phyloP scores from a whole-genome alignment of 2,329 filamentous ascomycete species.

The Geosmithia putterillii region DNA sequence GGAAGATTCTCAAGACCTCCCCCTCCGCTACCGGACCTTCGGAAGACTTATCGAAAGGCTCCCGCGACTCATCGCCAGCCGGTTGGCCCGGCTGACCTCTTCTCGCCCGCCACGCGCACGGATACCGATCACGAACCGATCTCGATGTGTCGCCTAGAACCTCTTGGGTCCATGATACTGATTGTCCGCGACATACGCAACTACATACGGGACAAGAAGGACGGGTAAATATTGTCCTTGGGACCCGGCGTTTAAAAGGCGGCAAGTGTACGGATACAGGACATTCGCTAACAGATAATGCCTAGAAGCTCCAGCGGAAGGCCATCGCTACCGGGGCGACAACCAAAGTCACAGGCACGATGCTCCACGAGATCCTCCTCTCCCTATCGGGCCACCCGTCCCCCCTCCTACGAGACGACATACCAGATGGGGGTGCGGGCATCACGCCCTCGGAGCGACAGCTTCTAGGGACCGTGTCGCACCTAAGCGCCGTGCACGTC shows the following conservation, averaged over 20 bases:
- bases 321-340: neutral
- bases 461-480: slow-evolving; percentile 64
- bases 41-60: neutral
- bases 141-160: slow-evolving; percentile 41
- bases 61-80: neutral
- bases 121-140: neutral
- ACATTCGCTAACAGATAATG: no score
- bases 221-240: no score
- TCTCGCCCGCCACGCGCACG: neutral
- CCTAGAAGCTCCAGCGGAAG: no score
- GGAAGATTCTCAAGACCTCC: neutral
- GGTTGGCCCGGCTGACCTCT: neutral
- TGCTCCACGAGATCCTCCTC: slow-evolving; percentile 98
- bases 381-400: slow-evolving; percentile 91
- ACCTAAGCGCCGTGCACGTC: slow-evolving; percentile 67
- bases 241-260: no score
- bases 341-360: slow-evolving; percentile 22
- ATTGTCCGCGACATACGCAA: slow-evolving; percentile 29
- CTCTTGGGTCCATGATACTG: slow-evolving; percentile 36
- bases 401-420: slow-evolving; percentile 57
- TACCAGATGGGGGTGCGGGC: slow-evolving; percentile 23
- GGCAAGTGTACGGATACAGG: no score
- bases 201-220: slow-evolving; percentile 15
- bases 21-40: no score
- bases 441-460: slow-evolving; percentile 72